phyloP scores from a whole-genome alignment of 805 yeast genomes.

The Metschnikowia amazonensis region DNA sequence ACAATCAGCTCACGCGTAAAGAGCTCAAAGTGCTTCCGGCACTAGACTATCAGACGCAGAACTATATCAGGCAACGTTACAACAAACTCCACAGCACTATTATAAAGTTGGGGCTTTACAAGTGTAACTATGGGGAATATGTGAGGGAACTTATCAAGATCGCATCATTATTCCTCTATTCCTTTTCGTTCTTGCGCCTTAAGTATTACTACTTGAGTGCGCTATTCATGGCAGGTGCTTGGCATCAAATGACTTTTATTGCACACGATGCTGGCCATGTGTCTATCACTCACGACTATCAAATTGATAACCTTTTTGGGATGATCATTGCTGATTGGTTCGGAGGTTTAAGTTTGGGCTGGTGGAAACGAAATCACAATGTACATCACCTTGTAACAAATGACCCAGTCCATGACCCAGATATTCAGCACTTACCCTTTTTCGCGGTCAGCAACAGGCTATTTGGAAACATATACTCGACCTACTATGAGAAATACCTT shows the following conservation, averaged over 20 bases:
- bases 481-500: slow-evolving; percentile 67
- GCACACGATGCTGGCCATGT: slow-evolving; percentile 92
- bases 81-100: slow-evolving; percentile 55
- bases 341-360: slow-evolving; percentile 87
- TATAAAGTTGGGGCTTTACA: slow-evolving; percentile 56
- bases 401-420: slow-evolving; percentile 93
- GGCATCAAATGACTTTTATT: slow-evolving; percentile 88
- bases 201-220: slow-evolving; percentile 56
- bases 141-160: slow-evolving; percentile 66
- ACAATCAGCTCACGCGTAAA: slow-evolving; percentile 48
- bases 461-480: slow-evolving; percentile 67
- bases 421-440: slow-evolving; percentile 88
- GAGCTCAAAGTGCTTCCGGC: slow-evolving; percentile 60
- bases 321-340: slow-evolving; percentile 68
- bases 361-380: slow-evolving; percentile 95
- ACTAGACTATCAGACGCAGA: slow-evolving; percentile 66
- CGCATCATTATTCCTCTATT: slow-evolving; percentile 45
- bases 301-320: slow-evolving; percentile 70
- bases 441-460: slow-evolving; percentile 78
- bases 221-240: slow-evolving; percentile 61
- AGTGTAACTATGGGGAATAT: slow-evolving; percentile 72
- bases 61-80: slow-evolving; percentile 51
- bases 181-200: slow-evolving; percentile 46
- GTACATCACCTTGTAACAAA: slow-evolving; percentile 92
- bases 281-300: slow-evolving; percentile 76